phyloP scores from a whole-genome alignment of 768 basidiomycete species.

The Amanita brunnescens region DNA sequence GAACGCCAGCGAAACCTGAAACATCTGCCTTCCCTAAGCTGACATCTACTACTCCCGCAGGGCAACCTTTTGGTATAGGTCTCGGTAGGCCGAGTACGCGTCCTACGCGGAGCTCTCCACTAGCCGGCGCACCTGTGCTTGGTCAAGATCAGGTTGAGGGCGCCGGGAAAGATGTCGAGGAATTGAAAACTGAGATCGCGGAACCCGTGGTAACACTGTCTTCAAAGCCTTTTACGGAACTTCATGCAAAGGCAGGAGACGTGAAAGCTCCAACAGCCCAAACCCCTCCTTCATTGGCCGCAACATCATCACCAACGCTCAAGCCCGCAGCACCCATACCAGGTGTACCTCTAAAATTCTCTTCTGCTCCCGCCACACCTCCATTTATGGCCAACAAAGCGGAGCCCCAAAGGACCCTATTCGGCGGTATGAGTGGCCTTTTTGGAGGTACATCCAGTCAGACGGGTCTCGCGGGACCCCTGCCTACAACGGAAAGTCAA shows the following conservation, averaged over 20 bases:
- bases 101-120: slow-evolving; percentile 69
- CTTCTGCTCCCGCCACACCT: background rate
- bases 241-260: slow-evolving; percentile 21
- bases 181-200: slow-evolving; percentile 7
- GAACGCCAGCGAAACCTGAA: slow-evolving; percentile 43
- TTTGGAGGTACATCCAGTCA: background rate
- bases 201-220: slow-evolving; percentile 27
- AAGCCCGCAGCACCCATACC: slow-evolving; percentile 1
- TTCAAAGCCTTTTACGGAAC: slow-evolving; percentile 28
- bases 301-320: slow-evolving; percentile 10
- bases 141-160: slow-evolving; percentile 37
- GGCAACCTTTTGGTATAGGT: slow-evolving; percentile 33
- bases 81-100: slow-evolving; percentile 54
- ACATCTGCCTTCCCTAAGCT: slow-evolving; percentile 29
- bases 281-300: slow-evolving; percentile 39
- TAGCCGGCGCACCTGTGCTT: slow-evolving; percentile 47
- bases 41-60: slow-evolving; percentile 17
- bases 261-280: slow-evolving; percentile 29
- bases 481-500: background rate
- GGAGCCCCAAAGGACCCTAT: background rate
- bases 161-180: slow-evolving; percentile 6
- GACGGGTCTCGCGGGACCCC: background rate
- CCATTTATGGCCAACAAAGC: background rate
- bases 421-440: background rate
- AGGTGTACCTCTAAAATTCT: slow-evolving; percentile 1